Evolutionary conservation across 495 filamentous ascomycete genomes (phyloP).

Genomic region (Xylaria intraflava): DNA sequence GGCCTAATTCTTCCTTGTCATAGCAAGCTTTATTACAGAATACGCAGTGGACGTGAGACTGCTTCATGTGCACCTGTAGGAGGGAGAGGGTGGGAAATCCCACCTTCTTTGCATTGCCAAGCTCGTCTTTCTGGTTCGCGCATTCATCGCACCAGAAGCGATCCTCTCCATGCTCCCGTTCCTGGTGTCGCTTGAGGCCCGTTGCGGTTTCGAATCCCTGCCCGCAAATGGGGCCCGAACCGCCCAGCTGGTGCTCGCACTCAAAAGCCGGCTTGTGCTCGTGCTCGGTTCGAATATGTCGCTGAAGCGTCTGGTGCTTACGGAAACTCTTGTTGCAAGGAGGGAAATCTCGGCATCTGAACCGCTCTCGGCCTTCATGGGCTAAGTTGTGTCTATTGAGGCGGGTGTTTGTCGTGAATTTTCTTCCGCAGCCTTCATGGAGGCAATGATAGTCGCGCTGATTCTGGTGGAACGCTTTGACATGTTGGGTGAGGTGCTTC

Average conservation of each 20-base stretch:
- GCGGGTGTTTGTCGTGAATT: slow-evolving; percentile 68
- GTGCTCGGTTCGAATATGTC: slow-evolving; percentile 71
- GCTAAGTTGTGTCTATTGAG: slow-evolving; percentile 60
- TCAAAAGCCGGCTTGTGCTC: slow-evolving; percentile 59
- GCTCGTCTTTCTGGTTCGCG: slow-evolving; percentile 20
- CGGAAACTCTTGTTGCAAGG: slow-evolving; percentile 75
- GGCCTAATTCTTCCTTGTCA: slow-evolving; percentile 53
- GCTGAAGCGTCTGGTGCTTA: slow-evolving; percentile 79
- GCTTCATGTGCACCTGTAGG: slow-evolving; percentile 63
- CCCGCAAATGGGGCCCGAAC: slow-evolving; percentile 53
- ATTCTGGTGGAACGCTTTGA: slow-evolving; percentile 71
- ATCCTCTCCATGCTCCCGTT: slow-evolving; percentile 58
- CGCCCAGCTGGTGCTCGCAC: slow-evolving; percentile 54
- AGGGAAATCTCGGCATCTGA: slow-evolving; percentile 64
- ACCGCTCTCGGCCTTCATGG: slow-evolving; percentile 62
- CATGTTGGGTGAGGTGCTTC: slow-evolving; percentile 75
- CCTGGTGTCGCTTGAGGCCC: slow-evolving; percentile 63
- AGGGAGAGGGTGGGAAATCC: slow-evolving; percentile 66
- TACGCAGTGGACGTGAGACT: slow-evolving; percentile 64
- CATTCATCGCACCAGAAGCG: slow-evolving; percentile 72
- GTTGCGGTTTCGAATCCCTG: slow-evolving; percentile 64
- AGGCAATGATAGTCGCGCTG: slow-evolving; percentile 65
- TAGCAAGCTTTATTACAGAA: slow-evolving; percentile 62
- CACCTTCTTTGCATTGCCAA: slow-evolving; percentile 25
- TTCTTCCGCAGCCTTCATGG: slow-evolving; percentile 66